Evolutionary conservation across 2,329 filamentous ascomycete genomes (phyloP).

Genomic region (Verticillium tricorpus): DNA sequence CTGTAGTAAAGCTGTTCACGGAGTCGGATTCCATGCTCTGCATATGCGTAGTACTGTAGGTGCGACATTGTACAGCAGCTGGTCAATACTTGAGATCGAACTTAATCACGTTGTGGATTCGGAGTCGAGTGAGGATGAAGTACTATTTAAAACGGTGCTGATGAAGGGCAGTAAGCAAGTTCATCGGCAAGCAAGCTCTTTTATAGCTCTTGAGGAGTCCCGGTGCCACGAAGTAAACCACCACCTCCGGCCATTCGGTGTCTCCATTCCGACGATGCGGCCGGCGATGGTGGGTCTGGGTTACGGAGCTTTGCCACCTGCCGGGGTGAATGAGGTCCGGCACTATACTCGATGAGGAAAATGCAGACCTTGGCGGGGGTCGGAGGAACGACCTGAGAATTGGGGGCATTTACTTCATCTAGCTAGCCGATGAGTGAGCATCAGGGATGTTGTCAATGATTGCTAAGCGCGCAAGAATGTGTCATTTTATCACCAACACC

Average conservation of each 20-base stretch:
- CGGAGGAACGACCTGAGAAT: background rate
- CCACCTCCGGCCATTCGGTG: background rate
- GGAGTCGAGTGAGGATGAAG: background rate
- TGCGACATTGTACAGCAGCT: conserved; percentile 23
- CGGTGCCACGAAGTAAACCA: background rate
- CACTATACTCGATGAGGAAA: background rate
- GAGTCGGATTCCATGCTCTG: conserved; percentile 27
- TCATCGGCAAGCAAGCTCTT: no score
- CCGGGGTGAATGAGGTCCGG: background rate
- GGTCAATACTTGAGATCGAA: background rate
- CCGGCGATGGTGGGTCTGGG: background rate
- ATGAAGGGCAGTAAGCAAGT: no score
- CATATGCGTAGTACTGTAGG: conserved; percentile 33
- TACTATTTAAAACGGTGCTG: background rate
- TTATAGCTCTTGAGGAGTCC: no score
- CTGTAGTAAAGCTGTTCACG: conserved; percentile 26
- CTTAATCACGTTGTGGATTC: background rate
- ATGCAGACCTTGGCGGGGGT: background rate
- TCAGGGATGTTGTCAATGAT: no score
- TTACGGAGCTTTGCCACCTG: background rate
- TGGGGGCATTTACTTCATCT: background rate
- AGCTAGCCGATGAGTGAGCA: background rate
- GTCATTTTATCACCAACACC: no score
- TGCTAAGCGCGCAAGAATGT: no score
- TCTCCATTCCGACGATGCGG: background rate